A percentile compares a stretch with the other conserved stretches of the same genome.
These are phyloP conservation scores for Leccinum subatratum DNA, from an alignment of 1,284 basidiomycete genomes.

Conservation along the genomic window DNA sequence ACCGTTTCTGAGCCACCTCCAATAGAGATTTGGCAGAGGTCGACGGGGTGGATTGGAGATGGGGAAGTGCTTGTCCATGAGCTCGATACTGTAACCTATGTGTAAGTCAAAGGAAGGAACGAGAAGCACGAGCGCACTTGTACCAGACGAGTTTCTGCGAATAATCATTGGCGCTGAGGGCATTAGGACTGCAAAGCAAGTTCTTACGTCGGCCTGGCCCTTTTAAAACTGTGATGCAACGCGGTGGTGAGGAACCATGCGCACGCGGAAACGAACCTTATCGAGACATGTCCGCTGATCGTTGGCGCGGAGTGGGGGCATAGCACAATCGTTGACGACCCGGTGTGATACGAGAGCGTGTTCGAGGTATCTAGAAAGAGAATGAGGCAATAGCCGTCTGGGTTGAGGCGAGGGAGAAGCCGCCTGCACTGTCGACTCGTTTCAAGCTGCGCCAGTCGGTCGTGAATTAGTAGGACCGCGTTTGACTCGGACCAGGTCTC, in stretches of 20 bases:
- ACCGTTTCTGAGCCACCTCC: conserved; percentile 67
- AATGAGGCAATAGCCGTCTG: too few relatives aligned
- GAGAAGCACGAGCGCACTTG: conserved; percentile 38
- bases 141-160: conserved; percentile 62
- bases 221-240: conserved; percentile 48
- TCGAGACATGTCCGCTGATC: conserved; percentile 42
- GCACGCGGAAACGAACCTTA: conserved; percentile 29
- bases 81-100: conserved; percentile 74
- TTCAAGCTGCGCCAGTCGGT: background rate
- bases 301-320: conserved; percentile 31
- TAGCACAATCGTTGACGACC: conserved; percentile 23
- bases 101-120: background rate
- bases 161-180: conserved; percentile 40
- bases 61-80: conserved; percentile 58
- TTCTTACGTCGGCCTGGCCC: conserved; percentile 61
- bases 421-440: background rate
- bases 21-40: conserved; percentile 72
- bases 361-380: conserved; percentile 14
- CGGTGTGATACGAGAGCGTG: conserved; percentile 25
- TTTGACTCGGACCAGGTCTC: too few relatives aligned
- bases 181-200: conserved; percentile 59
- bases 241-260: background rate
- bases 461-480: background rate
- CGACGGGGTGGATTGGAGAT: conserved; percentile 66
- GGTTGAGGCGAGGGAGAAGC: background rate